Conservation (phyloP, 495 filamentous ascomycete genomes). For the Xylaria scruposa region DNA sequence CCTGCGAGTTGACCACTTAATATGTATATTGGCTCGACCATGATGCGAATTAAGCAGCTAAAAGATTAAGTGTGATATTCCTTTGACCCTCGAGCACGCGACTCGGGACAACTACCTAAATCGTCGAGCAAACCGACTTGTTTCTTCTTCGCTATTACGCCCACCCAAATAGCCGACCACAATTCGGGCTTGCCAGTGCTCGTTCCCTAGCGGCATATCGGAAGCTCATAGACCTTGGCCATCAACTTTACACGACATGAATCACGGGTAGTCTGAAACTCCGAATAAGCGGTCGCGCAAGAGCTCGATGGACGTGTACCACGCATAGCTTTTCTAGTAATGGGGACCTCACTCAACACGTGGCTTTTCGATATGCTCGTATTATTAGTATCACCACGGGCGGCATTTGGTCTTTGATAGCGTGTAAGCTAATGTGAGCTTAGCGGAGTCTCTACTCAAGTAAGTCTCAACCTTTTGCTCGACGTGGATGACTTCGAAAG, state of each 20-base stretch:
- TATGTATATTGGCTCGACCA: background rate
- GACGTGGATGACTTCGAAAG: background rate
- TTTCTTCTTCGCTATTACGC: background rate
- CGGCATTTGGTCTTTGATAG: background rate
- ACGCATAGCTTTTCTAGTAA: background rate
- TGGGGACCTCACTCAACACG: background rate
- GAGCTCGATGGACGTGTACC: background rate
- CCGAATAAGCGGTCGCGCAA: background rate
- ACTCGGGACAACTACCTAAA: constrained; percentile 8
- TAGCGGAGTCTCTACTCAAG: background rate
- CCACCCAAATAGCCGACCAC: constrained; percentile 18
- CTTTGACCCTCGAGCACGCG: constrained; percentile 1
- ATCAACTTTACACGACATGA: constrained; percentile 11
- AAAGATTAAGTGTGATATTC: background rate
- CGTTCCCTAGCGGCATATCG: background rate
- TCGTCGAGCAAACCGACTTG: background rate
- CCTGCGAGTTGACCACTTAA: background rate
- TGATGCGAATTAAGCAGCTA: background rate
- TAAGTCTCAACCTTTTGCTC: background rate
- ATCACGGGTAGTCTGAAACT: background rate
- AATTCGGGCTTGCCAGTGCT: background rate
- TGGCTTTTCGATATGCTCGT: background rate
- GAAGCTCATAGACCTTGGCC: background rate
- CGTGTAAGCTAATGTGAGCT: background rate
- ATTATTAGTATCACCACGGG: background rate